phyloP scores from a whole-genome alignment of 176 grass and related monocot genomes.

The Triticum urartu region DNA sequence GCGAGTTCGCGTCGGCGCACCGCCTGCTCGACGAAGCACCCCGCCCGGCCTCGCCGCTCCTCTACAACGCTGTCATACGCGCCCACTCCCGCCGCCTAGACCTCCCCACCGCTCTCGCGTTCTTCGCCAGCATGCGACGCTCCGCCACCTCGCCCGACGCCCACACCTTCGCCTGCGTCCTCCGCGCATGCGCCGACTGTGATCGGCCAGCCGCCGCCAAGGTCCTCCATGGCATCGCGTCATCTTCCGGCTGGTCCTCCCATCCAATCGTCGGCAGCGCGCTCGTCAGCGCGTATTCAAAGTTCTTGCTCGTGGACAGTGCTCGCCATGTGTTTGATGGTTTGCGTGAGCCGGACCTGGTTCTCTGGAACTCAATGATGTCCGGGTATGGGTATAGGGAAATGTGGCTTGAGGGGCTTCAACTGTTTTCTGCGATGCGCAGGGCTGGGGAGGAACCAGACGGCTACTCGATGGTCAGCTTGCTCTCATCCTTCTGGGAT shows the following conservation, averaged over 20 bases:
- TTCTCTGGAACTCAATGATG: conserved; percentile 67
- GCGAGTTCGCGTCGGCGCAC: conserved; percentile 42
- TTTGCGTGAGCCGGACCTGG: conserved; percentile 41
- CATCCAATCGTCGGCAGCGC: conserved; percentile 42
- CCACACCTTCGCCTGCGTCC: conserved; percentile 62
- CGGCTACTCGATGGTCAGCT: conserved; percentile 59
- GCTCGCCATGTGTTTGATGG: conserved; percentile 44
- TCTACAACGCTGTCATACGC: conserved; percentile 65
- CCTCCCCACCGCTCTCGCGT: conserved; percentile 27
- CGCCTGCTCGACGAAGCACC: conserved; percentile 48
- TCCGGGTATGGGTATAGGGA: conserved; percentile 50
- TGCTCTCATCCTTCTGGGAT: conserved; percentile 54
- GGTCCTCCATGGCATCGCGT: conserved; percentile 17
- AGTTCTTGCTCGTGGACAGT: conserved; percentile 34
- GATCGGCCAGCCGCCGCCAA: conserved; percentile 16
- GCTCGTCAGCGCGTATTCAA: conserved; percentile 44
- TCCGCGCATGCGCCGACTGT: conserved; percentile 60
- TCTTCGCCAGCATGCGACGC: conserved; percentile 49
- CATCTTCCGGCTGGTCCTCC: conserved; percentile 15
- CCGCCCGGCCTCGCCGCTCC: conserved; percentile 30
- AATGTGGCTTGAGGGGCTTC: conserved; percentile 51
- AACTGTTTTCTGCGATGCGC: conserved; percentile 43
- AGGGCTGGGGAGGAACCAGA: conserved; percentile 35
- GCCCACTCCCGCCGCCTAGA: conserved; percentile 45
- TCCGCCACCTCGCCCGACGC: conserved; percentile 40